Conservation (phyloP, 177 flowering plant species). For the Telopea speciosissima region DNA sequence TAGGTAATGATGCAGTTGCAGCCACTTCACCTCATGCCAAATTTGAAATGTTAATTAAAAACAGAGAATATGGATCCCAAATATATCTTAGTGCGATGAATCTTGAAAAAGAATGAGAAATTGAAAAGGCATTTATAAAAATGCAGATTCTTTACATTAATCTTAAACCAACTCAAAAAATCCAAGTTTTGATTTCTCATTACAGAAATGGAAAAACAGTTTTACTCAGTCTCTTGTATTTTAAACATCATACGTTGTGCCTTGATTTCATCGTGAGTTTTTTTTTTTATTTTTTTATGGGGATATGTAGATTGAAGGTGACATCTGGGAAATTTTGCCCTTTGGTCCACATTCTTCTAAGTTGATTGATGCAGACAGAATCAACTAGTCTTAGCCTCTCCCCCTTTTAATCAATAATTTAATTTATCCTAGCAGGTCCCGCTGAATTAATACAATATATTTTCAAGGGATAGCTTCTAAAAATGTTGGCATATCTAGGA, state of each 20-base stretch:
- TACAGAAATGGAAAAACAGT: background rate
- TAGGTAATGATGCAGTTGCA: slow-evolving; percentile 27
- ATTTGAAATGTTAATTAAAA: slow-evolving; percentile 7
- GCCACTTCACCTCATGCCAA: slow-evolving; percentile 41
- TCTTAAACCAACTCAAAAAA: no score
- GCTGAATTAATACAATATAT: no score
- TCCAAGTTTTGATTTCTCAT: background rate
- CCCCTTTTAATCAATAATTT: no score
- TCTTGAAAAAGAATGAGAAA: no score
- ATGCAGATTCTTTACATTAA: no score
- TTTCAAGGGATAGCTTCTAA: no score
- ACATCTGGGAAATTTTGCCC: background rate
- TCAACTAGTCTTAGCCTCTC: no score
- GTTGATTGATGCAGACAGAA: no score
- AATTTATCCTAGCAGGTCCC: no score
- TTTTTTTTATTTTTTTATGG: background rate
- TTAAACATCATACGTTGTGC: background rate
- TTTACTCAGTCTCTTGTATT: background rate
- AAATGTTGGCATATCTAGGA: no score
- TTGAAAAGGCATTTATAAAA: background rate
- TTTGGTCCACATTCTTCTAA: background rate
- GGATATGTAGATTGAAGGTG: background rate
- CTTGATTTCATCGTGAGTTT: background rate
- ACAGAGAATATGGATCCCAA: background rate
- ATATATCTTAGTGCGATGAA: background rate